phyloP scores from a whole-genome alignment of 306 rosid species.

The Alnus rubra region DNA sequence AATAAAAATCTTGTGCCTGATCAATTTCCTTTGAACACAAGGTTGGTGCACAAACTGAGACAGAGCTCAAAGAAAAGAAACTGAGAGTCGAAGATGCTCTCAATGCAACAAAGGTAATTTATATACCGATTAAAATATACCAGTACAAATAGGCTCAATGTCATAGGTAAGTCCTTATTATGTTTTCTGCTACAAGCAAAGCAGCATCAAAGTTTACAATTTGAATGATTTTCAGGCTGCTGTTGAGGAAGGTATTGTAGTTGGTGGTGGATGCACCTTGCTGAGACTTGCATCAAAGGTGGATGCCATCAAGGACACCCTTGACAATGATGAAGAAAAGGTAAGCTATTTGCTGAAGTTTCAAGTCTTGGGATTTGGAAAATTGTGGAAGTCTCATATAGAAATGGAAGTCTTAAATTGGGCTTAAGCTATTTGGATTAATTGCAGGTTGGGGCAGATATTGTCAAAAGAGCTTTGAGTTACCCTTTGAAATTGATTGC shows the following conservation, averaged over 20 bases:
- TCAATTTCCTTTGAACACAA: constrained; percentile 1
- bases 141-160: background rate
- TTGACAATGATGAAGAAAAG: constrained; percentile 91
- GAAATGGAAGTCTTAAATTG: background rate
- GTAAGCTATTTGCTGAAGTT: constrained; percentile 35
- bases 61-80: constrained; percentile 98
- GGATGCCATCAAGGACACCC: constrained; percentile 75
- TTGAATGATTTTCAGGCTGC: constrained; percentile 68
- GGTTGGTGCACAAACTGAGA: constrained; percentile 99
- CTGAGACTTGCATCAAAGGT: constrained; percentile 95
- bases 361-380: background rate
- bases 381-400: background rate
- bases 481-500: constrained; percentile 96
- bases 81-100: constrained; percentile 99
- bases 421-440: constrained; percentile 11
- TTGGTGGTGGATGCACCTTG: constrained; percentile 97
- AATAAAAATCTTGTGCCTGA: background rate
- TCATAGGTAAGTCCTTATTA: background rate
- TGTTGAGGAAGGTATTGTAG: constrained; percentile 99
- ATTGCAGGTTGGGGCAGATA: constrained; percentile 93
- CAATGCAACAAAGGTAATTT: constrained; percentile 87
- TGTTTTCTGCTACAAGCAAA: background rate
- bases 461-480: constrained; percentile 89
- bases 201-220: background rate
- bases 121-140: background rate